Evolutionary conservation across 2,329 filamentous ascomycete species (phyloP).

Genomic region (Huntiella decipiens): DNA sequence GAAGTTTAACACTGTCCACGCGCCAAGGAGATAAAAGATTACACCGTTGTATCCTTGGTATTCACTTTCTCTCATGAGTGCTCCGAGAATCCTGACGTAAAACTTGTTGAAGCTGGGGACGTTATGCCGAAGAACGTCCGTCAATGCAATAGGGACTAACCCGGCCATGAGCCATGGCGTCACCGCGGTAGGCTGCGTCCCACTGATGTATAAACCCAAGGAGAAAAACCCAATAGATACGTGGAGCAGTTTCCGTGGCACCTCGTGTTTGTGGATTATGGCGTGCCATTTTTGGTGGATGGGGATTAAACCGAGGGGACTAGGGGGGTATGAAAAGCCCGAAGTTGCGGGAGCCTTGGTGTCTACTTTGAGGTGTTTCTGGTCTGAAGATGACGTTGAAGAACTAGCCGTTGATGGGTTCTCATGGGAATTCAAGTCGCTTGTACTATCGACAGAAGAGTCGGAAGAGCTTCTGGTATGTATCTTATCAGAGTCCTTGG

Average conservation of each 20-base stretch:
- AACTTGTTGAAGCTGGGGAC: conserved; percentile 66
- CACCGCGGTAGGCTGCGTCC: conserved; percentile 57
- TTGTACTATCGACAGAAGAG: conserved; percentile 6
- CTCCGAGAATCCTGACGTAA: conserved; percentile 70
- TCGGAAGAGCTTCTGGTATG: conserved; percentile 1
- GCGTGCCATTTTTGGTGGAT: conserved; percentile 82
- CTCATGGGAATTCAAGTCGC: conserved; percentile 40
- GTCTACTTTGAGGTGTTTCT: too few species aligned
- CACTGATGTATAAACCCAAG: conserved; percentile 64
- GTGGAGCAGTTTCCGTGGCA: conserved; percentile 81
- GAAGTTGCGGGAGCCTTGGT: too few species aligned
- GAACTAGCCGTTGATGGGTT: too few species aligned
- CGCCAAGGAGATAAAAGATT: conserved; percentile 85
- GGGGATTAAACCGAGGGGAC: conserved; percentile 81
- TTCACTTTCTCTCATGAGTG: conserved; percentile 93
- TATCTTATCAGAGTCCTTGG: background rate
- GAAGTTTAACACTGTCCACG: conserved; percentile 68
- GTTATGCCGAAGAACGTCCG: conserved; percentile 67
- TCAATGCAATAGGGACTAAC: conserved; percentile 65
- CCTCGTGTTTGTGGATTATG: conserved; percentile 92
- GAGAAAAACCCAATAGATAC: conserved; percentile 94
- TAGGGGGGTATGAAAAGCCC: conserved; percentile 44
- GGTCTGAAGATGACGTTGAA: too few species aligned
- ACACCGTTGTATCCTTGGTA: conserved; percentile 90
- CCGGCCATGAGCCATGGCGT: conserved; percentile 67